Evolutionary conservation across 768 basidiomycete genomes (phyloP).

Genomic region (Boletus rex-veris): DNA sequence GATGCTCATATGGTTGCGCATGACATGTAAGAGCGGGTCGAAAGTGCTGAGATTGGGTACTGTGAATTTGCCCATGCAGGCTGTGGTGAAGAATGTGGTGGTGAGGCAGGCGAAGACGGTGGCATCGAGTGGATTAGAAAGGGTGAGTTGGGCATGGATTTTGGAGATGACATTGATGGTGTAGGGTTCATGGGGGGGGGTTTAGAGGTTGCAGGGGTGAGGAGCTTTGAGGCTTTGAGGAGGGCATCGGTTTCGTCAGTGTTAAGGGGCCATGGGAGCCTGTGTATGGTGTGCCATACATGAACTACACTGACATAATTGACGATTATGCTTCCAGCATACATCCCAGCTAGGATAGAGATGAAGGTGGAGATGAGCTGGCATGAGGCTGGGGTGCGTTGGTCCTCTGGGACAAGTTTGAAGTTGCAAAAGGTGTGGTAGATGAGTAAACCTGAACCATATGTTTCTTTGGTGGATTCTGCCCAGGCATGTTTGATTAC

Average conservation of each 20-base stretch:
- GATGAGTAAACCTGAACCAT: not conserved
- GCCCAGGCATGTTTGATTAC: not conserved
- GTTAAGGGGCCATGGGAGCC: not conserved
- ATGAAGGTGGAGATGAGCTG: too few relatives aligned
- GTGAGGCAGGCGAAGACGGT: not conserved
- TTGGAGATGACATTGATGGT: not conserved
- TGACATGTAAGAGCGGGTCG: not conserved
- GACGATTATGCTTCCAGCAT: not conserved
- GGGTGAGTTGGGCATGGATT: not conserved
- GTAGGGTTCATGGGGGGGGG: not conserved
- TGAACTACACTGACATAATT: not conserved
- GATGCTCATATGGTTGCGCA: not conserved
- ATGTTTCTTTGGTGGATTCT: not conserved
- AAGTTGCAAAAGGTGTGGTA: not conserved
- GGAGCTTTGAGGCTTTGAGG: not conserved
- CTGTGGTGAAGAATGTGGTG: not conserved
- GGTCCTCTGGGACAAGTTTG: too few relatives aligned
- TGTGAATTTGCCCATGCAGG: not conserved
- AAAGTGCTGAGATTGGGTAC: not conserved
- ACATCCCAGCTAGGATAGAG: not conserved
- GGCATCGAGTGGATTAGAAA: not conserved
- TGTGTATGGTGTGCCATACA: not conserved
- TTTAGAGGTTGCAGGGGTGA: not conserved
- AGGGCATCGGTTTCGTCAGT: not conserved
- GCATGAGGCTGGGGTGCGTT: too few relatives aligned